Evolutionary conservation across 352 stramenopile species (phyloP), one percentile per base, ranked within the genome.

Genomic region (Pythium grandisporangium): DNA sequence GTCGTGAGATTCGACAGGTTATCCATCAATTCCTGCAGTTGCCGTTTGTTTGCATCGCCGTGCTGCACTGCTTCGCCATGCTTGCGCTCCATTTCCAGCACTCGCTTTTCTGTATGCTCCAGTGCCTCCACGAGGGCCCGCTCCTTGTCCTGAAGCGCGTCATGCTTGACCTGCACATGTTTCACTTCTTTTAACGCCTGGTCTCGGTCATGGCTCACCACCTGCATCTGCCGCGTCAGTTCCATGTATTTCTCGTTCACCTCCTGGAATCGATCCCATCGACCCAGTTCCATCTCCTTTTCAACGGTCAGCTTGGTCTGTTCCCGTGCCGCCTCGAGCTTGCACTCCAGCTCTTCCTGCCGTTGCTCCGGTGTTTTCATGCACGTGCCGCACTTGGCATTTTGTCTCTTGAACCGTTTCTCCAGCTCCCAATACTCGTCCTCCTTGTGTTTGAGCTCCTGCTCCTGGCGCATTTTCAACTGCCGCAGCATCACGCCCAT

Each of bases 201-300:
- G 17, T 72, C 59, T 5, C 36, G 34, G 20, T 61, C 57, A 14
- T 45, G 38, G 25, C 44, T 40, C 3, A 55, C 38, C 19, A 23
- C 48, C 29, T 84, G 71, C 16, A 83, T 20, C 42, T 76, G 52
- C 39, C 60, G 41, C 29, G 47, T 68, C 10, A 66, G 50, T 21
- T 77, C 58, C 40, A 88, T 70, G 38, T 84, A 84, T 52, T 85
- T 85, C 24, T 52, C 43, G 29, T 80, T 84, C 16, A 88, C 36
- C 37, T 84, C 61, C 51, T 88, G 71, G 41, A 79, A 84, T 19
- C 61, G 55, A 24, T 82, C 62, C 74, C 68, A 87, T 10, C 68
- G 67, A 45, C 74, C 71, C 23, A 82, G 42, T 41, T 87, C 64
- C 51, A 87, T 54, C 17, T 73, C 63, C 23, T 79, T 74, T 2